A percentile compares a stretch with the other conserved stretches of the same genome.
Conservation (phyloP, 805 yeast genomes). For the Tetrapisispora pingtungensis region DNA sequence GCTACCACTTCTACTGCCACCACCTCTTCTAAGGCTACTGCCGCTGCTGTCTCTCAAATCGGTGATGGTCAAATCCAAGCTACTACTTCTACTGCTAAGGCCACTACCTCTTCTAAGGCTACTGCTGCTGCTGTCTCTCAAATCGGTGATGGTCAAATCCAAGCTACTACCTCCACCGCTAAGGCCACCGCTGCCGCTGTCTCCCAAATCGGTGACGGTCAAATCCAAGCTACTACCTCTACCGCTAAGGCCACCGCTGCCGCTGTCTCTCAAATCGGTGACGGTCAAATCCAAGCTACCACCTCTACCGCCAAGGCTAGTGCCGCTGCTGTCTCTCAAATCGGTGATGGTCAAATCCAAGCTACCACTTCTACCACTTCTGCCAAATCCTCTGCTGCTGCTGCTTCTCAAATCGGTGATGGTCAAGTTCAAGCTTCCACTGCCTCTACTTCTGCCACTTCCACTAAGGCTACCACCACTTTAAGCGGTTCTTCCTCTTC, state of each 20-base stretch:
- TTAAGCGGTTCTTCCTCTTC: slow-evolving; percentile 13
- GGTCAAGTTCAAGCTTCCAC: slow-evolving; percentile 31
- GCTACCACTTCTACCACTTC: slow-evolving; percentile 26
- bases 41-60: slow-evolving; percentile 31
- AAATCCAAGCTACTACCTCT: slow-evolving; percentile 25
- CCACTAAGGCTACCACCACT: slow-evolving; percentile 19
- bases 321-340: slow-evolving; percentile 36
- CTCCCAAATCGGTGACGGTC: slow-evolving; percentile 33
- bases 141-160: slow-evolving; percentile 34
- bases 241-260: slow-evolving; percentile 26
- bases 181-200: slow-evolving; percentile 27
- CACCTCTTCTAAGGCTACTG: not conserved
- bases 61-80: slow-evolving; percentile 33
- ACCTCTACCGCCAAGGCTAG: slow-evolving; percentile 21
- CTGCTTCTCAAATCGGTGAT: slow-evolving; percentile 35
- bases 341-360: slow-evolving; percentile 35
- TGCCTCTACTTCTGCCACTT: slow-evolving; percentile 11
- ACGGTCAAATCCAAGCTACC: slow-evolving; percentile 32
- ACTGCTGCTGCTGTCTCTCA: slow-evolving; percentile 29
- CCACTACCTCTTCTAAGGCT: slow-evolving; percentile 7
- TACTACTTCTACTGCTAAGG: slow-evolving; percentile 16
- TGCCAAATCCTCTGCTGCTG: slow-evolving; percentile 23
- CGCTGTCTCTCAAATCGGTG: slow-evolving; percentile 18
- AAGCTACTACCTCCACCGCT: slow-evolving; percentile 18
- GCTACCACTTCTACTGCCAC: slow-evolving; percentile 21